phyloP scores from a whole-genome alignment of 495 filamentous ascomycete genomes.

The Rhypophila decipiens region DNA sequence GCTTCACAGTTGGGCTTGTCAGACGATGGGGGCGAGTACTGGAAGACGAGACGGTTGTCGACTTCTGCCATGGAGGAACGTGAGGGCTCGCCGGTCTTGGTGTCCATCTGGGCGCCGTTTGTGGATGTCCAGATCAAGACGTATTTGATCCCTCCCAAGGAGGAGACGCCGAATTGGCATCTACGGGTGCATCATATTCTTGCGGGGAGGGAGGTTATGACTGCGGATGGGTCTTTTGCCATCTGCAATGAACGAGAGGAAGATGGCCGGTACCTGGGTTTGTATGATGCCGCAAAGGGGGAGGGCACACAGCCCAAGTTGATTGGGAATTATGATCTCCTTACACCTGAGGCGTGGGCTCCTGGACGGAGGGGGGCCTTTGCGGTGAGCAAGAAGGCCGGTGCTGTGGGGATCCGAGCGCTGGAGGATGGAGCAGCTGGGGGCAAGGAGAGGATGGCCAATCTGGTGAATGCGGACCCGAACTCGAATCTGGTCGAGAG shows the following conservation, averaged over 20 bases:
- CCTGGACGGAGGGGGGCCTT: constrained; percentile 48
- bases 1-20: constrained; percentile 70
- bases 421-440: constrained; percentile 31
- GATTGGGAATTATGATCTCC: constrained; percentile 51
- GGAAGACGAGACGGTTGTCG: constrained; percentile 63
- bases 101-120: constrained; percentile 63
- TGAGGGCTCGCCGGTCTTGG: constrained; percentile 46
- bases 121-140: constrained; percentile 58
- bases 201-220: constrained; percentile 52
- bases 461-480: constrained; percentile 64
- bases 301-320: constrained; percentile 47
- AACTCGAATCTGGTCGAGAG: constrained; percentile 71
- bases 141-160: constrained; percentile 54
- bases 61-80: constrained; percentile 49
- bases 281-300: constrained; percentile 34
- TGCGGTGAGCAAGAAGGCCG: constrained; percentile 53
- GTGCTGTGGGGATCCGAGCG: constrained; percentile 65
- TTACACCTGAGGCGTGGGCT: constrained; percentile 51
- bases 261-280: constrained; percentile 53
- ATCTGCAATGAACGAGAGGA: constrained; percentile 55
- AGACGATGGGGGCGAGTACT: constrained; percentile 71
- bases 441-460: constrained; percentile 50
- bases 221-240: constrained; percentile 64
- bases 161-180: constrained; percentile 58
- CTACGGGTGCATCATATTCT: constrained; percentile 55